These are phyloP conservation scores for Yamadazyma kitorensis DNA, from an alignment of 805 yeast genomes.

Conservation along the genomic window DNA sequence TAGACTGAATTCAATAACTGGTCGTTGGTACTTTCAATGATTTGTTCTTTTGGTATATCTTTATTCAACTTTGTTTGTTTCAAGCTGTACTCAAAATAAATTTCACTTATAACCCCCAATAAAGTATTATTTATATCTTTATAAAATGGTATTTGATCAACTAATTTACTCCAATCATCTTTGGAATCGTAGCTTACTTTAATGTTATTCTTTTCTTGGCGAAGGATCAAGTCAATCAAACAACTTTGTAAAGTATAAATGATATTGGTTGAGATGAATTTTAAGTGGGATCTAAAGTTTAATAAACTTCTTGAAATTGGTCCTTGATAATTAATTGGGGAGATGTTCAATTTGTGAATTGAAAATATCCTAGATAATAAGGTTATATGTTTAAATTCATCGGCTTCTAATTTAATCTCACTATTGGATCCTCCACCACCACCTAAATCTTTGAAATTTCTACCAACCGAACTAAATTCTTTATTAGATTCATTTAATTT, in stretches of 20 bases:
- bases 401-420: slow-evolving; percentile 35
- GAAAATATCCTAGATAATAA: slow-evolving; percentile 38
- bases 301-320: slow-evolving; percentile 68
- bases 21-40: slow-evolving; percentile 24
- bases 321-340: slow-evolving; percentile 58
- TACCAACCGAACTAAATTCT: slow-evolving; percentile 31
- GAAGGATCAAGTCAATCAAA: slow-evolving; percentile 48
- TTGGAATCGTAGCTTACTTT: slow-evolving; percentile 43
- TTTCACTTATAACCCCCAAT: slow-evolving; percentile 57
- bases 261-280: slow-evolving; percentile 47
- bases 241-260: slow-evolving; percentile 55
- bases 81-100: slow-evolving; percentile 45
- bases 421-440: slow-evolving; percentile 7
- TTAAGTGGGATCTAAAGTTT: slow-evolving; percentile 63
- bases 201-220: slow-evolving; percentile 43
- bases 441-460: slow-evolving; percentile 31
- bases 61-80: slow-evolving; percentile 23
- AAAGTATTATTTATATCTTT: slow-evolving; percentile 56
- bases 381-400: slow-evolving; percentile 34
- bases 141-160: slow-evolving; percentile 60
- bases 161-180: slow-evolving; percentile 57
- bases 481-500: slow-evolving; percentile 39
- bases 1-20: slow-evolving; percentile 35
- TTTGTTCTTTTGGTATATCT: slow-evolving; percentile 22
- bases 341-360: slow-evolving; percentile 30